Base-by-base conservation (phyloP, 805 yeast genomes). In the Metschnikowia colocasiae region DNA sequence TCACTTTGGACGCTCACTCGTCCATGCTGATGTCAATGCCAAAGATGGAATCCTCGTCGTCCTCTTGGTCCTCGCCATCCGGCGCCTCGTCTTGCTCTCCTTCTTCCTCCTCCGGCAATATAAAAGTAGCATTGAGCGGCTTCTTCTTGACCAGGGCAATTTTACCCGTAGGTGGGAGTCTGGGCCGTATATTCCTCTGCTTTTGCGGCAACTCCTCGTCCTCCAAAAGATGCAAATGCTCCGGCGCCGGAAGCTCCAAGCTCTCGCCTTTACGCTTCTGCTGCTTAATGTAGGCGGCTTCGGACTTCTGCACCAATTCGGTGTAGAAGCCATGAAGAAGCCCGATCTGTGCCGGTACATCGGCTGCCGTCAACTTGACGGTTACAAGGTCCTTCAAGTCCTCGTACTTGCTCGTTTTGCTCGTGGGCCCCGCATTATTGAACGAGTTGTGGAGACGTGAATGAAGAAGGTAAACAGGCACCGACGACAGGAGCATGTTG, bases 141-240 rank as follows among this genome's bases (percentile, higher is more conserved):
- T 79, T 84, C 68, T 83, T 88, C 67, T 88, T 89, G 5, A 79
- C 67, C 0, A 80, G 76, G 4, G 85, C 67, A 31, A 91, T 86
- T 64, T 85, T 89, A 31, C 97, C 97, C 26, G 88, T 86, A 6
- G 97, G 96, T 10, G 97, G 96, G 43, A 94, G 69, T 58, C 90
- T 83, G 1, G 96, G 85, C 54, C 91, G 75, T 25, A 76, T 75
- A 51, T 83, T 82, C 47, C 91, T 75, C 55, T 82, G 87, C 59
- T 87, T 89, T 47, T 83, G 81, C 0, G 96, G 90, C 55, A 88
- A 73, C 47, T 86, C 91, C 15, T 87, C 96, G 58, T 91, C 97
- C 60, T 90, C 97, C 42, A 85, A 66, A 43, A 73, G 59, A 2
- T 46, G 37, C 10, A 86, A 62, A 3, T 59, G 52, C 20, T 56